A percentile compares a stretch with the other conserved stretches of the same genome.
Evolutionary conservation across 306 rosid species (phyloP).

Genomic region (Boehmeria nivea): DNA sequence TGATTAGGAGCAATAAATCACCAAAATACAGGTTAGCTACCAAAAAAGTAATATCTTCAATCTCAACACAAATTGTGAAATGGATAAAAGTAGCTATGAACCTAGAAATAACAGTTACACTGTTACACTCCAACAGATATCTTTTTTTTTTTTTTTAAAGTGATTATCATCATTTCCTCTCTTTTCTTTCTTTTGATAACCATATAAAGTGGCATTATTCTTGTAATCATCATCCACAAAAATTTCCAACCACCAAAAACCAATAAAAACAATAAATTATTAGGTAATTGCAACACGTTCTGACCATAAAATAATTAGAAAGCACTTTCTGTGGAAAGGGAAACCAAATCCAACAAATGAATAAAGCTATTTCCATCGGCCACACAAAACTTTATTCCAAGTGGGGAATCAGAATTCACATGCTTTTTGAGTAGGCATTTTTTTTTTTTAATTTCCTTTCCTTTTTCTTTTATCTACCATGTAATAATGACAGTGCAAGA

Average conservation of each 20-base stretch:
- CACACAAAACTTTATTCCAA: slow-evolving; percentile 21
- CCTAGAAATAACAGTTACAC: too few species aligned
- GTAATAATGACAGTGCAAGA: slow-evolving; percentile 24
- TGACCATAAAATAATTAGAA: slow-evolving; percentile 27
- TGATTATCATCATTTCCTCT: too few species aligned
- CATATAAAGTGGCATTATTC: background rate
- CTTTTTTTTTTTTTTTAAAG: too few species aligned
- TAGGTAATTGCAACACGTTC: slow-evolving; percentile 11
- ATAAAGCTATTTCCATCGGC: too few species aligned
- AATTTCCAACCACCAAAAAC: background rate
- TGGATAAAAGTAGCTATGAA: too few species aligned
- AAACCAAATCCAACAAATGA: background rate
- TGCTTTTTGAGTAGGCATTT: slow-evolving; percentile 20
- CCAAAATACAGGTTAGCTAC: too few species aligned
- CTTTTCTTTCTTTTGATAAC: background rate
- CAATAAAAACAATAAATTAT: background rate
- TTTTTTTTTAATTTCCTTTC: too few species aligned
- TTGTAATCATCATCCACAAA: slow-evolving; percentile 14
- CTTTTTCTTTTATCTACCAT: background rate
- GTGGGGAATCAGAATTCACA: slow-evolving; percentile 41
- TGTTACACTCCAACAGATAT: too few species aligned
- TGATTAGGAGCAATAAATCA: too few species aligned
- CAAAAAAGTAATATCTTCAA: too few species aligned
- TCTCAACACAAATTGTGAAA: too few species aligned
- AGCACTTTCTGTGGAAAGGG: slow-evolving; percentile 9